Evolutionary conservation across 2,329 filamentous ascomycete genomes (phyloP).

Genomic region (Thielaviopsis populi): DNA sequence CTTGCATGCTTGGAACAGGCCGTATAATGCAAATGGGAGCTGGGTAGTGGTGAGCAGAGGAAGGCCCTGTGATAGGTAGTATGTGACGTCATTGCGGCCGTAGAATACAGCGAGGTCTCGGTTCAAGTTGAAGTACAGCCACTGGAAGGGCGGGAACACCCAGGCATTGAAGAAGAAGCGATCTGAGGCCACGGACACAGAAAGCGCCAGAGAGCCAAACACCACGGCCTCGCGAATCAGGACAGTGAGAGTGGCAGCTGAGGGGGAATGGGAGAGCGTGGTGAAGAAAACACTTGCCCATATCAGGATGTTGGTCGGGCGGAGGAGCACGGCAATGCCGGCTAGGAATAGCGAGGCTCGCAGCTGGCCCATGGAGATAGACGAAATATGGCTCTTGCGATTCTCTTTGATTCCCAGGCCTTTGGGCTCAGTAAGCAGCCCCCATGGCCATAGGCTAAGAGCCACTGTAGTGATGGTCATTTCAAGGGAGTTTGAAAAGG

Average conservation of each 20-base stretch:
- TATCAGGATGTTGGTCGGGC: conserved; percentile 78
- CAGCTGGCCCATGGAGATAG: conserved; percentile 22
- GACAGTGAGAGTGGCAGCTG: conserved; percentile 29
- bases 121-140: conserved; percentile 79
- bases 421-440: conserved; percentile 33
- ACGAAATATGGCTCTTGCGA: background rate
- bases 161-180: conserved; percentile 67
- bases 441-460: conserved; percentile 78
- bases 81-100: conserved; percentile 77
- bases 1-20: conserved; percentile 38
- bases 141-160: conserved; percentile 79
- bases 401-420: conserved; percentile 28
- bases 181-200: conserved; percentile 52
- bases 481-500: conserved; percentile 88
- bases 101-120: conserved; percentile 87
- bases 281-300: conserved; percentile 52
- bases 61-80: conserved; percentile 81
- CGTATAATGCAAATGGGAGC: conserved; percentile 58
- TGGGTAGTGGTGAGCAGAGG: conserved; percentile 74
- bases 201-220: conserved; percentile 48
- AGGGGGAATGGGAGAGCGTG: conserved; percentile 27
- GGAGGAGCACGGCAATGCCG: conserved; percentile 66
- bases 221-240: conserved; percentile 49
- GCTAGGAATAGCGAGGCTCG: conserved; percentile 57
- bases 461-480: conserved; percentile 72